Evolutionary conservation across 371 early-diverging fungal species (phyloP).

Genomic region (Mortierella sp.): DNA sequence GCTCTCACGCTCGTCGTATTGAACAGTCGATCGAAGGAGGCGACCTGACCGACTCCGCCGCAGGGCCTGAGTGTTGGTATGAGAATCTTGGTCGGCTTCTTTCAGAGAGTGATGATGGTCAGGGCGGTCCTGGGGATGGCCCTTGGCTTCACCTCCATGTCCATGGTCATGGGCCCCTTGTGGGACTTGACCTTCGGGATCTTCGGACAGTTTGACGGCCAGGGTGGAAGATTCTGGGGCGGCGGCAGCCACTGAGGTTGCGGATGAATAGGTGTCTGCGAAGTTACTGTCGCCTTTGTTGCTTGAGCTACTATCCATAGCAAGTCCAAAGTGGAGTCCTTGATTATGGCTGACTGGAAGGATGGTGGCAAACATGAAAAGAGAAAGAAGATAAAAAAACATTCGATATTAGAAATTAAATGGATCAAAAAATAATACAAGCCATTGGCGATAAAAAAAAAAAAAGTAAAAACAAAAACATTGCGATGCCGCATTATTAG

Average conservation of each 20-base stretch:
- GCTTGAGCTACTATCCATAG: constrained; percentile 30
- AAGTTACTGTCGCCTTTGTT: constrained; percentile 22
- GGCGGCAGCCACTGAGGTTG: constrained; percentile 41
- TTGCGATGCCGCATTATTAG: not conserved
- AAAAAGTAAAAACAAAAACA: too few relatives aligned
- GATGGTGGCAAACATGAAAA: not conserved
- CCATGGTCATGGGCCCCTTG: constrained; percentile 8
- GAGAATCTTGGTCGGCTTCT: constrained; percentile 17
- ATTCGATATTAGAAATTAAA: not conserved
- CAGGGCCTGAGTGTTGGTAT: constrained; percentile 12
- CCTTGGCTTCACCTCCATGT: constrained; percentile 7
- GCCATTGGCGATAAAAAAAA: not conserved
- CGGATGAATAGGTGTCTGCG: constrained; percentile 19
- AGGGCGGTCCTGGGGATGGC: constrained; percentile 2
- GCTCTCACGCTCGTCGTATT: constrained; percentile 41
- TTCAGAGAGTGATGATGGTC: constrained; percentile 14
- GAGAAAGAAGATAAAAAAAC: not conserved
- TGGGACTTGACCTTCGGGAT: constrained; percentile 23
- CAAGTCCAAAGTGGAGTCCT: constrained; percentile 29
- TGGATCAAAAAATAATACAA: not conserved
- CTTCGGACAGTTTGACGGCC: constrained; percentile 42
- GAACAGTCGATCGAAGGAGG: constrained; percentile 40
- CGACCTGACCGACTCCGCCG: constrained; percentile 50
- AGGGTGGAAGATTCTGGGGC: constrained; percentile 46
- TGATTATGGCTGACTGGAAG: constrained; percentile 9